Evolutionary conservation across 2,329 filamentous ascomycete genomes (phyloP), one percentile per base, ranked within the genome.

Genomic region (Cordyceps militaris): DNA sequence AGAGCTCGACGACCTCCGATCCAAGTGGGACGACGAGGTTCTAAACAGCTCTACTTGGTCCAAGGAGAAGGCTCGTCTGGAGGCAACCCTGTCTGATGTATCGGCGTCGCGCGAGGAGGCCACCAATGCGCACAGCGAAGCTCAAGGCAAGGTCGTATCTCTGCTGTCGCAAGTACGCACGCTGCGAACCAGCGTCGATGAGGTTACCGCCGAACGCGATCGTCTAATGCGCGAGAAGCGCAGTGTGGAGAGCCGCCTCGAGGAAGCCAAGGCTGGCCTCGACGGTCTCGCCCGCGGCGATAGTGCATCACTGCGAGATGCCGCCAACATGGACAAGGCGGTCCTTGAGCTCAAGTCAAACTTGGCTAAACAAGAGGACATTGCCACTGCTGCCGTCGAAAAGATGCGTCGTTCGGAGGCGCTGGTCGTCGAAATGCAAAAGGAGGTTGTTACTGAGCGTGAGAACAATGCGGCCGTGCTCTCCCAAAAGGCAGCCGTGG

Each of bases 1-100:
- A 69, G 94, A 99, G 73, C 84, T 97, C 24, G 94, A 99, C 66
- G 91, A 96, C 66, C 81, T 97, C 59, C 86, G 94, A 63, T 91
- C 87, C 64, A 97, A 97, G 75, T 97, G 94, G 93, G 94, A 99
- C 67, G 91, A 97, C 66, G 93, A 99, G 73, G 91, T 97, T 11
- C 83, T 97, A 65, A 97, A 97, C 74, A 96, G 91, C 72, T 96
- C 91, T 16, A 96, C 93, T 0, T 97, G 94, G 92, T 92, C 92
- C 13, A 99, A 99, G 76, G 93, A 99, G 75, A 97, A 97, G 78
- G 83, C 91, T 16, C 87, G 93, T 16, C 80, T 99, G 42, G 93
- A 97, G 70, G 85, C 91, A 60, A 95, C 91, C 5, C 79, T 99
- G 56, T 86, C 93, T 52, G 91, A 97, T 69, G 83, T 97, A 32